Conservation (phyloP, 106 monocot genomes). For the Gastrodia elata region DNA sequence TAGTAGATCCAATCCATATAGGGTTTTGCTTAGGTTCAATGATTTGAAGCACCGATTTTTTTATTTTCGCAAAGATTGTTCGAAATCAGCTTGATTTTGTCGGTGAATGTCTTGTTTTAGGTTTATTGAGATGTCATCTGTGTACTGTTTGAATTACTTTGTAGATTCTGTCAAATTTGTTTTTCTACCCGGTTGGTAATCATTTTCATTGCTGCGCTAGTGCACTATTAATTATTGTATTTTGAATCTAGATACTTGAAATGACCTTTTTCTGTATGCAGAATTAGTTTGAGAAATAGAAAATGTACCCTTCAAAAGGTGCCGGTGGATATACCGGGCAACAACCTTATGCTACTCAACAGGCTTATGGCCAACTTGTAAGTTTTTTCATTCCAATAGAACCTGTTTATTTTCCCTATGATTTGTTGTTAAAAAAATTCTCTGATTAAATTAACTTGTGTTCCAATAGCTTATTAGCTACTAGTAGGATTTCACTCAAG, state of each 20-base stretch:
- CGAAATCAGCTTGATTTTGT: not conserved
- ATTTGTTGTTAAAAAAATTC: too few species aligned
- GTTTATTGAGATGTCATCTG: not conserved
- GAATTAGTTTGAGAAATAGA: not conserved
- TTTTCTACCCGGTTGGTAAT: not conserved
- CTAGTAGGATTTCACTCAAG: too few species aligned
- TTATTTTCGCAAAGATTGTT: not conserved
- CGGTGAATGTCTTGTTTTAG: not conserved
- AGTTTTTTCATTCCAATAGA: constrained; percentile 11
- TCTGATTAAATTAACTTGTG: not conserved
- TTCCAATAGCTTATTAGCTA: too few species aligned
- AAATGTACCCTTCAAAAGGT: constrained; percentile 76
- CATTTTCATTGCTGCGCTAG: not conserved
- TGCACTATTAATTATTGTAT: not conserved
- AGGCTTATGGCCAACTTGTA: constrained; percentile 66
- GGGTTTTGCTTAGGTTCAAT: not conserved
- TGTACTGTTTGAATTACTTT: not conserved
- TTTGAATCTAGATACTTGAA: not conserved
- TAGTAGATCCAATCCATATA: not conserved
- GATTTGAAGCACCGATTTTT: not conserved
- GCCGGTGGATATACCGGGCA: constrained; percentile 48
- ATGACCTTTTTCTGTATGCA: not conserved
- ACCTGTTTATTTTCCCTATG: not conserved
- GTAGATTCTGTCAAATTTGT: not conserved
- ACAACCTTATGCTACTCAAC: constrained; percentile 51